Evolutionary conservation across 345 rosid genomes (phyloP).

Genomic region (Dipteronia dyeriana): DNA sequence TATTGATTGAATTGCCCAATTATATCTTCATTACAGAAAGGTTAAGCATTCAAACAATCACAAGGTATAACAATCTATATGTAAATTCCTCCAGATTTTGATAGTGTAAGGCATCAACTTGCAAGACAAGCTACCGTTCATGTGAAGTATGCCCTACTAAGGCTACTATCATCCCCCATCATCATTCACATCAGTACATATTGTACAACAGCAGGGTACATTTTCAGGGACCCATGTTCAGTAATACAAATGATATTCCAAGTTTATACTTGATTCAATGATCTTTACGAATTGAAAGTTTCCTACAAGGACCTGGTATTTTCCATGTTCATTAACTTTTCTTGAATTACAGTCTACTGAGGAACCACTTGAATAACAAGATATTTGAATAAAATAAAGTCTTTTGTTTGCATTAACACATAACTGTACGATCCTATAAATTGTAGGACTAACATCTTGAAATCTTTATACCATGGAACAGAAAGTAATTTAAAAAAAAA

Average conservation of each 20-base stretch:
- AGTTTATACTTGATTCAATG: not conserved
- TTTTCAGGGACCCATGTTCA: not conserved
- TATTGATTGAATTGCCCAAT: not conserved
- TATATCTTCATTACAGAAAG: too few species aligned
- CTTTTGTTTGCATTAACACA: not conserved
- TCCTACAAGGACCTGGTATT: not conserved
- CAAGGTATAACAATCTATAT: too few species aligned
- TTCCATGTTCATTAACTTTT: not conserved
- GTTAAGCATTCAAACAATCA: too few species aligned
- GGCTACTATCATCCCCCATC: not conserved
- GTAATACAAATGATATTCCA: not conserved
- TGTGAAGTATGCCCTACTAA: not conserved
- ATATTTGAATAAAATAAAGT: not conserved
- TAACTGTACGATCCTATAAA: not conserved
- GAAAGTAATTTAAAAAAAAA: too few species aligned
- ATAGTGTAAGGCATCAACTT: not conserved
- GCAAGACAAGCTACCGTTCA: not conserved
- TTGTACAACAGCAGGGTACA: not conserved
- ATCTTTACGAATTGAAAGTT: not conserved
- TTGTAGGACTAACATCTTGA: too few species aligned
- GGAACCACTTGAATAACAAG: not conserved
- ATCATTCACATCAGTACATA: not conserved
- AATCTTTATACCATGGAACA: too few species aligned
- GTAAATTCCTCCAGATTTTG: not conserved
- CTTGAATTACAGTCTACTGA: not conserved